phyloP scores from a whole-genome alignment of 306 rosid species.

The Rosa chinensis region DNA sequence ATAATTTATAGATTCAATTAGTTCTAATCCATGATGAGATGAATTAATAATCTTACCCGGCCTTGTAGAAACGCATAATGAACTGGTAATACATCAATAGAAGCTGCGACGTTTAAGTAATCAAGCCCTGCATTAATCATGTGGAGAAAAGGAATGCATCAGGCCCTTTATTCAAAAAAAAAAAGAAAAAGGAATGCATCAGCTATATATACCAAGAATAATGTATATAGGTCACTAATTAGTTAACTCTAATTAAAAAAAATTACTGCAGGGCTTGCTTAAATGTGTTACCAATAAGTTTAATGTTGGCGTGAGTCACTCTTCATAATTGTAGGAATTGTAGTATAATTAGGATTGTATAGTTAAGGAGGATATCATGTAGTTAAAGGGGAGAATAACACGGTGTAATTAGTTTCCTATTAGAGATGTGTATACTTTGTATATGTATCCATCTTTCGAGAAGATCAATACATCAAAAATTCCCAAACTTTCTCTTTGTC shows the following conservation, averaged over 20 bases:
- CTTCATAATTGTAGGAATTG: too few relatives aligned
- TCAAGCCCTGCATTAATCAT: constrained; percentile 37
- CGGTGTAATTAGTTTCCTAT: too few relatives aligned
- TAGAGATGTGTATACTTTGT: too few relatives aligned
- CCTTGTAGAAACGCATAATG: constrained; percentile 36
- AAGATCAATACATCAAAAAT: too few relatives aligned
- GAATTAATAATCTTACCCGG: constrained; percentile 31
- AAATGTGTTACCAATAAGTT: constrained; percentile 65
- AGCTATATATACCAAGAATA: too few relatives aligned
- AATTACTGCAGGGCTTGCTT: background rate
- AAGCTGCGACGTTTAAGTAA: constrained; percentile 52
- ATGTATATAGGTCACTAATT: background rate
- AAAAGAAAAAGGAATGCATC: background rate
- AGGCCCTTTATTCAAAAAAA: too few relatives aligned
- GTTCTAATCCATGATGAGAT: background rate
- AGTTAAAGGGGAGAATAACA: too few relatives aligned
- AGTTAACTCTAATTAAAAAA: background rate
- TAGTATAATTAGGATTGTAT: too few relatives aligned
- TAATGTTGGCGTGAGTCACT: too few relatives aligned
- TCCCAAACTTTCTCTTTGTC: too few relatives aligned
- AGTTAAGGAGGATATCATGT: too few relatives aligned
- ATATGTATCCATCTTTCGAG: too few relatives aligned
- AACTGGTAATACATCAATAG: constrained; percentile 34
- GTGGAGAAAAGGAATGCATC: background rate
- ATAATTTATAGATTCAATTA: background rate